Percentiles rank a stretch among this genome's conserved stretches.
Conservation (phyloP, 2,329 filamentous ascomycete genomes). For the Plectosphaerella plurivora region DNA sequence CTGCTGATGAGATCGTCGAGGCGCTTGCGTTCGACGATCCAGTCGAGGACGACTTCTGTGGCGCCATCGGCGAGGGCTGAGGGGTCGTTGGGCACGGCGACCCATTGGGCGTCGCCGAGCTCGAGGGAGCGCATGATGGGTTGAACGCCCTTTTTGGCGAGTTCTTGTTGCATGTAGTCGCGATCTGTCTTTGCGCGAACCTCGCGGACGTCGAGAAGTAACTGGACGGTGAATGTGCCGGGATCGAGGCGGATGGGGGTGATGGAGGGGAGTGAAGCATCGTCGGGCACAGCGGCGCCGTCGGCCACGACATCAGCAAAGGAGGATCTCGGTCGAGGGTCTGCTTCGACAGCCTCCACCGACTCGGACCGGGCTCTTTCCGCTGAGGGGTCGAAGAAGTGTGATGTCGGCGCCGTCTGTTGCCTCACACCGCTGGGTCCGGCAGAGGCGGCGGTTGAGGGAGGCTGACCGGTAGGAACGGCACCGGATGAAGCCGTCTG, state of each 20-base stretch:
- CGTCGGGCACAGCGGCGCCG: constrained; percentile 22
- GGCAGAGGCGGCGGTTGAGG: constrained; percentile 7
- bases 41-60: constrained; percentile 71
- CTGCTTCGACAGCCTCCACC: constrained; percentile 7
- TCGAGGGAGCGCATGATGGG: constrained; percentile 66
- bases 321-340: constrained; percentile 13
- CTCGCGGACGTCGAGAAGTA: constrained; percentile 73
- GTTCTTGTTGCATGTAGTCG: constrained; percentile 71
- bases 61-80: constrained; percentile 46
- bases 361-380: constrained; percentile 1
- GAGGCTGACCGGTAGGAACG: not conserved
- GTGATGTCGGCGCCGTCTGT: constrained; percentile 1
- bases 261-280: constrained; percentile 38
- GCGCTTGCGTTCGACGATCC: constrained; percentile 76
- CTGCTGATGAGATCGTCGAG: constrained; percentile 75
- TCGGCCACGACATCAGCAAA: constrained; percentile 37
- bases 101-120: constrained; percentile 74
- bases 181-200: constrained; percentile 67
- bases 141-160: constrained; percentile 60
- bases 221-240: constrained; percentile 65
- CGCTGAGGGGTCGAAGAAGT: not conserved
- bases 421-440: constrained; percentile 8
- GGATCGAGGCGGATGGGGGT: constrained; percentile 58
- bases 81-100: constrained; percentile 66
- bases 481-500: constrained; percentile 31